phyloP scores from a whole-genome alignment of 2,329 filamentous ascomycete genomes.

The Emericellopsis cladophorae region DNA sequence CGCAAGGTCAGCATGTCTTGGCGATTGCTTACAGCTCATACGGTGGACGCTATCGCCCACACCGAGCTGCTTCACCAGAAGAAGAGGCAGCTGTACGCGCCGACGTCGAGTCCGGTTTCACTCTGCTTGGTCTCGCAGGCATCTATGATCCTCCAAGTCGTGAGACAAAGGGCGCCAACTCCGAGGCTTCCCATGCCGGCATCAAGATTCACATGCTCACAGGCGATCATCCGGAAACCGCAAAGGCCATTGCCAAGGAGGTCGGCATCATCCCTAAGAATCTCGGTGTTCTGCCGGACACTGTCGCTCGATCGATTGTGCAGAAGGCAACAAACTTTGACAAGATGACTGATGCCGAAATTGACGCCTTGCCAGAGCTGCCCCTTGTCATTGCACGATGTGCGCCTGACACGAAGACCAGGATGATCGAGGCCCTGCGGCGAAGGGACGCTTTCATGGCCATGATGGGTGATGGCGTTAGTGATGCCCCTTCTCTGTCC shows the following conservation, averaged over 20 bases:
- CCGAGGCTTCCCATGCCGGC: conserved; percentile 57
- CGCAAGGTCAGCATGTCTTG: conserved; percentile 59
- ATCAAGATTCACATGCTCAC: conserved; percentile 78
- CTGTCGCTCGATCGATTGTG: conserved; percentile 56
- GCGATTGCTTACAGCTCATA: conserved; percentile 54
- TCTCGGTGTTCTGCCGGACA: conserved; percentile 42
- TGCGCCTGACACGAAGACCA: conserved; percentile 58
- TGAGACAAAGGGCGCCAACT: conserved; percentile 63
- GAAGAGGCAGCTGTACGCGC: conserved; percentile 36
- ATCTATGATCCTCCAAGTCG: conserved; percentile 78
- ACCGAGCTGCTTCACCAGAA: conserved; percentile 12
- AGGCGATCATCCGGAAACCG: conserved; percentile 69
- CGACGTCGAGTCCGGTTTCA: conserved; percentile 53
- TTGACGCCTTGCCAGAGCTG: conserved; percentile 48
- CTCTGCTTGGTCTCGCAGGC: conserved; percentile 69
- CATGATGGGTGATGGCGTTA: conserved; percentile 63
- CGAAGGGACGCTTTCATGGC: conserved; percentile 51
- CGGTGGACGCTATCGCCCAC: conserved; percentile 31
- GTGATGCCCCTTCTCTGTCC: conserved; percentile 56
- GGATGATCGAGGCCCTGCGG: conserved; percentile 64
- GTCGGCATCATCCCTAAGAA: conserved; percentile 64
- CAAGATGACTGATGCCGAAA: conserved; percentile 47
- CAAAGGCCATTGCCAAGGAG: conserved; percentile 64
- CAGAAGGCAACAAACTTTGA: conserved; percentile 72
- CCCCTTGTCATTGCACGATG: conserved; percentile 59